phyloP scores from a whole-genome alignment of 176 grass and related monocot species.

The Juncus effusus region DNA sequence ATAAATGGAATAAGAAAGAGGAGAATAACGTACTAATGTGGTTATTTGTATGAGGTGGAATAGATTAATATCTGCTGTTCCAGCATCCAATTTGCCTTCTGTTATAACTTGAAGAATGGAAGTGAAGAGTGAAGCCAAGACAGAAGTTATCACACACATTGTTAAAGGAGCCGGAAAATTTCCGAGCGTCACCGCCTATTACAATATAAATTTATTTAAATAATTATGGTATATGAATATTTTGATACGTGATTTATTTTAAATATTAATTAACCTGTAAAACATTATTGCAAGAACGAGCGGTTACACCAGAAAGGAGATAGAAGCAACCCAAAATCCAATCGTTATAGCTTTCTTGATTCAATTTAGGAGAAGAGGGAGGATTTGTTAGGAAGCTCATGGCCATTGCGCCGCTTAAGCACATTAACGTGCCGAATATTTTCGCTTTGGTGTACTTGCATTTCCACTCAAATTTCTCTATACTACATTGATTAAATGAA shows the following conservation, averaged over 20 bases:
- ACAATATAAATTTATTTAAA: background rate
- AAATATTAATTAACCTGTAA: conserved; percentile 42
- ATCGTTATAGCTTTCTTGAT: conserved; percentile 20
- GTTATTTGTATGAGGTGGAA: no score
- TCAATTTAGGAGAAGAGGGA: background rate
- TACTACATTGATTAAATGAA: conserved; percentile 20
- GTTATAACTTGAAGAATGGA: conserved; percentile 34
- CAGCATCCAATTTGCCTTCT: conserved; percentile 34
- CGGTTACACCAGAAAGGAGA: conserved; percentile 32
- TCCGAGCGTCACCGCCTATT: conserved; percentile 37
- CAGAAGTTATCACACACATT: conserved; percentile 24
- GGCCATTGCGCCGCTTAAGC: conserved; percentile 46
- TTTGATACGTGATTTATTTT: no score
- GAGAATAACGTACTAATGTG: no score
- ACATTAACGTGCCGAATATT: conserved; percentile 50
- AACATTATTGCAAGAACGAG: conserved; percentile 37
- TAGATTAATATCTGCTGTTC: conserved; percentile 8
- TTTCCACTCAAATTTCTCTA: conserved; percentile 49
- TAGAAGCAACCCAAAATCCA: conserved; percentile 57
- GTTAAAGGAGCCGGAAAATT: conserved; percentile 46
- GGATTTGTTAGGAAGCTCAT: conserved; percentile 48
- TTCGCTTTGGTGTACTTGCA: conserved; percentile 66
- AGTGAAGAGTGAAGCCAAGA: conserved; percentile 49
- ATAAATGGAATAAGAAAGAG: no score
- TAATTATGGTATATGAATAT: no score